Conservation (phyloP, 441 rosid species). For the Erodium moschatum region DNA sequence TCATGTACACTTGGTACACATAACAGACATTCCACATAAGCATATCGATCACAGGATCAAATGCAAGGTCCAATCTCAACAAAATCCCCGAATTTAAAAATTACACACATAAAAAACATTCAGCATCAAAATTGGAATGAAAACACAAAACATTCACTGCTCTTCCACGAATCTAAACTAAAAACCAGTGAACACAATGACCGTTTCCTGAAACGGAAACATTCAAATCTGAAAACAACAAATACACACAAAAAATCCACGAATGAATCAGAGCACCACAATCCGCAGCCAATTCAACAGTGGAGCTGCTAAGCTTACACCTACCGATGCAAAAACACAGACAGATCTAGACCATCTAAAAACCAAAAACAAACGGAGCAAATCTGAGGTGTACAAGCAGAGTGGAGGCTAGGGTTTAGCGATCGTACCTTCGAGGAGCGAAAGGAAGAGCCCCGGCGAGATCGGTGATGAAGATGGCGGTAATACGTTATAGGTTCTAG, state of each 20-base stretch:
- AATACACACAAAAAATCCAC: background rate
- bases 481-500: background rate
- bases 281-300: conserved; percentile 5
- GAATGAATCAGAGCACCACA: background rate
- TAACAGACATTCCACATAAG: background rate
- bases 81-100: background rate
- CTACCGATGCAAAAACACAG: background rate
- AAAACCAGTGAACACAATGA: background rate
- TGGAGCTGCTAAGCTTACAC: background rate
- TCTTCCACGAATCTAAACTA: conserved; percentile 1
- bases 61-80: background rate
- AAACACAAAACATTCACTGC: background rate
- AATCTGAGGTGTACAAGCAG: background rate
- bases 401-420: background rate
- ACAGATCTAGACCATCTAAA: conserved; percentile 1
- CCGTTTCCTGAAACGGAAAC: background rate
- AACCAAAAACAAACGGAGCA: background rate
- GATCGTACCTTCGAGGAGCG: background rate
- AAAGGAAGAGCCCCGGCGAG: background rate
- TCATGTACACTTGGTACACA: background rate
- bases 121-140: background rate
- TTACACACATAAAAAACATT: background rate
- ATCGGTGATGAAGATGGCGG: background rate
- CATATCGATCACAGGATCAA: background rate
- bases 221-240: background rate